Percentiles rank a stretch among this genome's conserved stretches.
phyloP scores from a whole-genome alignment of 495 filamentous ascomycete genomes.

The Bombardia bombarda region DNA sequence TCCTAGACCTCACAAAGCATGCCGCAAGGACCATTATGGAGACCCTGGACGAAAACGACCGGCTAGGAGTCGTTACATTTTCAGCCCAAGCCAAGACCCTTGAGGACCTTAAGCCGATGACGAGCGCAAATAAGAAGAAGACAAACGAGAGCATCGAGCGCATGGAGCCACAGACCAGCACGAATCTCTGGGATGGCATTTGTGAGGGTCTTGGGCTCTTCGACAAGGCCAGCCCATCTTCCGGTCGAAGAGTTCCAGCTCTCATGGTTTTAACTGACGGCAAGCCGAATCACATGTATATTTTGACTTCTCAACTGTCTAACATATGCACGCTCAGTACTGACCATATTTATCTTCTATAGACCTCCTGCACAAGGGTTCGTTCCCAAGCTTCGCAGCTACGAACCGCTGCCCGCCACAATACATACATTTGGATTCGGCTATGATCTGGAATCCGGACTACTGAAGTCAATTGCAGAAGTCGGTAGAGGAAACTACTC shows the following conservation, averaged over 20 bases:
- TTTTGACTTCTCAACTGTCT: background rate
- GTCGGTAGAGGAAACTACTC: slow-evolving; percentile 34
- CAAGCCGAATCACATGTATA: slow-evolving; percentile 31
- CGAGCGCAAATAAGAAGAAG: slow-evolving; percentile 18
- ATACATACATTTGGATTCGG: slow-evolving; percentile 44
- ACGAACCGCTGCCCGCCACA: slow-evolving; percentile 25
- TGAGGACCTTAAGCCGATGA: slow-evolving; percentile 31
- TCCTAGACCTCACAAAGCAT: slow-evolving; percentile 39
- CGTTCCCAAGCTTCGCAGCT: slow-evolving; percentile 26
- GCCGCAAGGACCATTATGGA: slow-evolving; percentile 36
- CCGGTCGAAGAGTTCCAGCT: slow-evolving; percentile 24
- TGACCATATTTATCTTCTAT: too few relatives aligned
- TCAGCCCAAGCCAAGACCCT: slow-evolving; percentile 19
- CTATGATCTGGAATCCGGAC: slow-evolving; percentile 27
- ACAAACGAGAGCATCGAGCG: slow-evolving; percentile 22
- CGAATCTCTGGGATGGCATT: slow-evolving; percentile 39
- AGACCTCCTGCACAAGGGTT: slow-evolving; percentile 27
- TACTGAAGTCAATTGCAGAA: slow-evolving; percentile 40
- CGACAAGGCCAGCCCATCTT: background rate
- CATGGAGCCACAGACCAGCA: slow-evolving; percentile 18
- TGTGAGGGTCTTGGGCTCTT: slow-evolving; percentile 28
- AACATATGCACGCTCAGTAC: too few relatives aligned
- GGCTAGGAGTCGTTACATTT: slow-evolving; percentile 41
- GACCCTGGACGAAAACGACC: slow-evolving; percentile 30
- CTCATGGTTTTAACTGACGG: slow-evolving; percentile 42